Evolutionary conservation across 2,329 filamentous ascomycete genomes (phyloP).

Genomic region (Blastomyces gilchristii): DNA sequence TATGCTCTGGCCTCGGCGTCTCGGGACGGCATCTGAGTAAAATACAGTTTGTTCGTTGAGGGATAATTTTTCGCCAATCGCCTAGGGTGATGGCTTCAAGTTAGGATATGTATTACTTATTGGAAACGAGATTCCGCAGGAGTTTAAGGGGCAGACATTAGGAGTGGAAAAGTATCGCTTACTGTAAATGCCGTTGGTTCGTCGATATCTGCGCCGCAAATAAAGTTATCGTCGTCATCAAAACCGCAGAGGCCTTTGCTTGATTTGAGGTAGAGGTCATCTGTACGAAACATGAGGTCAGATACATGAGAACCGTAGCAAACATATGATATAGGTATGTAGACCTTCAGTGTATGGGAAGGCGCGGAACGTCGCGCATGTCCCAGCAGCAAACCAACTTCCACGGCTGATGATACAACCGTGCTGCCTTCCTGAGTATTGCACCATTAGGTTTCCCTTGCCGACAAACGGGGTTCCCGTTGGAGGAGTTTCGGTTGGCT

Average conservation of each 20-base stretch:
- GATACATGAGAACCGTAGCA: background rate
- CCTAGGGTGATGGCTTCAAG: conserved; percentile 15
- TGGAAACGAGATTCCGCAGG: background rate
- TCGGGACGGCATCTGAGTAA: conserved; percentile 30
- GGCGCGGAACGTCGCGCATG: conserved; percentile 46
- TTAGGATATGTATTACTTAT: background rate
- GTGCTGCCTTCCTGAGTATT: conserved; percentile 22
- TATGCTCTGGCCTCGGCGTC: conserved; percentile 26
- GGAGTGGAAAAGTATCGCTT: conserved; percentile 9
- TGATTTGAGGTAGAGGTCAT: conserved; percentile 45
- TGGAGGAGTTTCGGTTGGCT: conserved; percentile 6
- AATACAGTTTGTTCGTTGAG: conserved; percentile 29
- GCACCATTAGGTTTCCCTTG: conserved; percentile 50
- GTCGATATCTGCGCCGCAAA: conserved; percentile 38
- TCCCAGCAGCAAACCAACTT: conserved; percentile 57
- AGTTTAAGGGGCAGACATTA: background rate
- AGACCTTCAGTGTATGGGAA: background rate
- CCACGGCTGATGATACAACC: conserved; percentile 60
- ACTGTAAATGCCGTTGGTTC: conserved; percentile 26
- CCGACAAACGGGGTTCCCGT: conserved; percentile 43
- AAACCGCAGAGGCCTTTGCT: conserved; percentile 52
- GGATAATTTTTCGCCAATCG: conserved; percentile 25
- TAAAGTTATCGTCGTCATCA: conserved; percentile 40
- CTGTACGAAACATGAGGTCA: conserved; percentile 26
- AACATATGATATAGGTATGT: background rate